Percentiles rank a stretch among this genome's conserved stretches.
Conservation (phyloP, 768 basidiomycete genomes). For the Termitomyces sp. region DNA sequence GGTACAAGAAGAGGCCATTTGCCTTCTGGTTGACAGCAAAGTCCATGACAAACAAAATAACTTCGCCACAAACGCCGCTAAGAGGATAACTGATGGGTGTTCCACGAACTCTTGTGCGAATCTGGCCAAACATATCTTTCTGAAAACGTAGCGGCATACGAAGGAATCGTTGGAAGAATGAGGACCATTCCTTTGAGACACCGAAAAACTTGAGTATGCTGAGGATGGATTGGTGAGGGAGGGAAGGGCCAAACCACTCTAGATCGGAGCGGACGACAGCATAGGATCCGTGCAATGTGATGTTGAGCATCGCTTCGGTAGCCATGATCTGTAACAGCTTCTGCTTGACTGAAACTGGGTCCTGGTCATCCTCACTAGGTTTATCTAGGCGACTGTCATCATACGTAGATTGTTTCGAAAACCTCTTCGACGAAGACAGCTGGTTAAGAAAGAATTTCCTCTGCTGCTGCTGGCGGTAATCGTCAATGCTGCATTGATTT, state of each 20-base stretch:
- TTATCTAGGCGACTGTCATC: conserved; percentile 23
- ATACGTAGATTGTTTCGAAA: conserved; percentile 5
- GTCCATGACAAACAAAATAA: conserved; percentile 38
- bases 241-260: conserved; percentile 37
- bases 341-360: conserved; percentile 25
- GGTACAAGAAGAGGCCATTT: conserved; percentile 34
- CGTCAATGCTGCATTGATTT: conserved; percentile 17
- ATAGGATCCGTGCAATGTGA: conserved; percentile 25
- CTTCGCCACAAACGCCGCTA: conserved; percentile 35
- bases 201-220: conserved; percentile 33
- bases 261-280: conserved; percentile 20
- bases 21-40: conserved; percentile 40
- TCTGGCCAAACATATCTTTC: conserved; percentile 7
- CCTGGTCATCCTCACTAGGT: conserved; percentile 15
- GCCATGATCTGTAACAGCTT: conserved; percentile 33
- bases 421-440: conserved; percentile 16
- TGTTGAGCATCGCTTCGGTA: conserved; percentile 35
- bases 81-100: conserved; percentile 37
- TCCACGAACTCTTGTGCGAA: conserved; percentile 31
- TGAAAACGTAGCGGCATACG: conserved; percentile 12
- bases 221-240: conserved; percentile 35
- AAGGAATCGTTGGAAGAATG: conserved; percentile 19
- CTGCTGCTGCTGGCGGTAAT: conserved; percentile 18
- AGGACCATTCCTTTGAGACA: conserved; percentile 28
- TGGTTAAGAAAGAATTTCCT: conserved; percentile 29